Base-by-base conservation (phyloP, 202 grass and related monocot genomes). In the Alloteropsis angusta region DNA sequence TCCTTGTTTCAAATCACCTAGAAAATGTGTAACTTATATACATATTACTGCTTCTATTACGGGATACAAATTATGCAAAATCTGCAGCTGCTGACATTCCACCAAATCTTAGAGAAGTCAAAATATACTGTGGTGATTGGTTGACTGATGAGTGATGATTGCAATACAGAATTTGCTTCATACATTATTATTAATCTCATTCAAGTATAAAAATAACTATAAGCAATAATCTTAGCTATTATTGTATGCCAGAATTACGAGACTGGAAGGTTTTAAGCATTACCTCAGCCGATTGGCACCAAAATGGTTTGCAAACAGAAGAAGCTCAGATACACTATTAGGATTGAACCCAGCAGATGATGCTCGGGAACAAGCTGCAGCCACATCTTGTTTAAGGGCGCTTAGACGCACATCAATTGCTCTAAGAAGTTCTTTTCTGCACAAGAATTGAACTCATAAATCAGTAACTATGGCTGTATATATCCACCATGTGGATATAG, bases 251-350 rank as follows among this genome's bases (percentile, higher is more conserved):
- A 41, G 48, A 62, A 38, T 68, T 37, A 68, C 13, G 41, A 58
- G 49, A 55, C 81, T 78, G 42, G 5, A 66, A 77, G 64, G 23
- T 65, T 76, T 65, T 63, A 39, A 79, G 41, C 71, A 74, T 90
- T 93, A 99, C 96, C 87, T 99, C 65, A 99, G 49, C 60, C 84
- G 84, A 39, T 71, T 71, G 39, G 90, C 86, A 81, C 90, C 88
- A 86, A 99, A 99, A 80, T 99, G 88, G 35, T 96, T 81, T 66
- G 96, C 87, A 75, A 99, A 99, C 72, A 89, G 80, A 81, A 93
- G 82, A 44, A 99, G 96, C 45, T 96, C 88, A n/a, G 90, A 90
- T 23, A 93, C 88, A 68, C 78, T 99, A 3, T 83, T 81, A 12
- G 85, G 80, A 19, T 85, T 88, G 65, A 99, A 99, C 54, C 96